Evolutionary conservation across 1,284 basidiomycete genomes (phyloP), one percentile per base, ranked within the genome.

Genomic region (Apiotrichum montevideense): DNA sequence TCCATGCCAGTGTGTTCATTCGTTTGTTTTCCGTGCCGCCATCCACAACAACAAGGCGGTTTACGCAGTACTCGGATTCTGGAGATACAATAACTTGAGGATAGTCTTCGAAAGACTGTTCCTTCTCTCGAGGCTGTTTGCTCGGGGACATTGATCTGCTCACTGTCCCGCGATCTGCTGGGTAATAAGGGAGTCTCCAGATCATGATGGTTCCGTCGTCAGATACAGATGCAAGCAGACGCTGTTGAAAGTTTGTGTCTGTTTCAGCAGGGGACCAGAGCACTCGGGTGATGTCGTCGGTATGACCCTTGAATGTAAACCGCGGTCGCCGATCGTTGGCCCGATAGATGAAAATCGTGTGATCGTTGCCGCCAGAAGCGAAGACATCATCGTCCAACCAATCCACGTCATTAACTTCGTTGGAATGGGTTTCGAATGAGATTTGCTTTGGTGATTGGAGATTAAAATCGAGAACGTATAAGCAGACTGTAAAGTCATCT

Each of bases 351-450:
- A 68, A 68, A 42, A 73, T 68, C 1, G 63, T 67, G 48, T 71
- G 68, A 49, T 75, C 73, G 55, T 74, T 73, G 8, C 67, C 71
- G 3, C 66, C 69, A 1, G 69, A 70, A 1, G 72, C 72, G 44
- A 75, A 75, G 35, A 74, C 66, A 11, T 71, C 61, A 52, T 75
- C 71, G 52, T 75, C 73, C 2, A 73, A 63, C 73, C 73, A 75
- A 37, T 75, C 73, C 3, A 75, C 67, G 34, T 75, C 73, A 58
- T 74, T 74, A 6, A 75, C 73, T 47, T 73, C 71, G 50, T 73
- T 70, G 1, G 67, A 68, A 58, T 74, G 72, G 1, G 66, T 56
- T 15, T 71, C 66, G 52, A 69, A 74, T 15, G 56, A 58, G 11
- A 63, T 41, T 21, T 60, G 58, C 15, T 59, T 59, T 3, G 58